Percentiles rank a stretch among this genome's conserved stretches.
Evolutionary conservation across 495 filamentous ascomycete species (phyloP).

Genomic region (Lindgomyces ingoldianus): DNA sequence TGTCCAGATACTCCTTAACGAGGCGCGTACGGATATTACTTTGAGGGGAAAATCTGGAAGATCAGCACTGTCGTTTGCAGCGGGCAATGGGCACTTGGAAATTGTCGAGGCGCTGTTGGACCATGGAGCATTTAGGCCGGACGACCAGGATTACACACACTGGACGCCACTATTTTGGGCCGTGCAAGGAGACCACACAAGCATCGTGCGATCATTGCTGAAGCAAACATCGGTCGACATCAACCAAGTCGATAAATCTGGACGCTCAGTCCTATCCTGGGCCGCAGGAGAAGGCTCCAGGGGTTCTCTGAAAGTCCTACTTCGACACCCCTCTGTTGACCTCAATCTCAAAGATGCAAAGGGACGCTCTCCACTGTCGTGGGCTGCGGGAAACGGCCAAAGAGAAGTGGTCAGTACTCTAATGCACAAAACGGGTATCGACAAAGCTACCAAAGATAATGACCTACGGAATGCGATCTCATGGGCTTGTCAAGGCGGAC

Average conservation of each 20-base stretch:
- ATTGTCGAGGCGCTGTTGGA: constrained; percentile 2
- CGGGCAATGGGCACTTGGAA: constrained; percentile 21
- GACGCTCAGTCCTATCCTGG: constrained; percentile 21
- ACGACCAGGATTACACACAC: constrained; percentile 4
- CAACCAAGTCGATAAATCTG: constrained; percentile 17
- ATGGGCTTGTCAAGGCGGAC: constrained; percentile 9
- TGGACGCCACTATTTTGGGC: constrained; percentile 30
- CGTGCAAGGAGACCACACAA: constrained; percentile 11
- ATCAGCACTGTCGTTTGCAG: constrained; percentile 20
- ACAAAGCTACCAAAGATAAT: constrained; percentile 14
- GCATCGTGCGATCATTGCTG: constrained; percentile 11
- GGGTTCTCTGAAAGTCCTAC: background rate
- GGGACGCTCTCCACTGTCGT: constrained; percentile 15
- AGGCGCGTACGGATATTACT: background rate
- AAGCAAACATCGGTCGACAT: background rate
- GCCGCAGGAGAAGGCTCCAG: constrained; percentile 23
- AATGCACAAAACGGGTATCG: constrained; percentile 5
- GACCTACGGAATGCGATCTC: constrained; percentile 20
- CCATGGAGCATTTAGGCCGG: background rate
- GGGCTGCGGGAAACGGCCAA: constrained; percentile 20
- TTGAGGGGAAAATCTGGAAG: constrained; percentile 8
- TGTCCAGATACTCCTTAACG: constrained; percentile 4
- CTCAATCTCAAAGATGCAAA: constrained; percentile 11
- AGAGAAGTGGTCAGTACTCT: constrained; percentile 2
- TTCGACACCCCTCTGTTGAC: constrained; percentile 6